Evolutionary conservation across 306 rosid species (phyloP), one percentile per base, ranked within the genome.

Genomic region (Cicer cuneatum): DNA sequence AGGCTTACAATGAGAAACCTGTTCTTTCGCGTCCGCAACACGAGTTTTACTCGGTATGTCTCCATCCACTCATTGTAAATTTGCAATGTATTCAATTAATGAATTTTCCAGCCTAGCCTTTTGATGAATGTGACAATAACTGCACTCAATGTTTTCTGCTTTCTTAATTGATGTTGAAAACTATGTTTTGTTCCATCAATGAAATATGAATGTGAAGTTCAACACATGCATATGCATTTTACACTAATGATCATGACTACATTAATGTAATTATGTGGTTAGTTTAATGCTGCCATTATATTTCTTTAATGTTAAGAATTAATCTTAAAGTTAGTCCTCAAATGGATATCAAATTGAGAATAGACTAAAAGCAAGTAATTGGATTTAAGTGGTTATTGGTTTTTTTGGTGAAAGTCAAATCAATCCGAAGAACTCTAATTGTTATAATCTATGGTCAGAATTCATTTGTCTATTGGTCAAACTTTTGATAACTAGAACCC

Each of bases 1-100:
- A 92, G 82, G 98, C 99, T 76, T 95, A 95, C 85, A 95, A 95
- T 76, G 99, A 95, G 78, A 95, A 95, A 78, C 99, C 99, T 4
- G 99, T 95, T 63, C 98, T 95, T 78, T 95, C 99, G 1, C 99
- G 99, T 60, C 99, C 99, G 52, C 99, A 95, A 70, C 99, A 95
- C 7, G 90, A 90, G 86, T 95, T 95, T 85, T 91, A 89, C 84
- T 45, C 61, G 14, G 99, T 95, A 79, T 73, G 92, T 70, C 64
- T 52, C 61, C 3, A 7, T 74, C 40, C 39, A 43, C 76, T 60
- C 33, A 24, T 29, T 12, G 19, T 51, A 46, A 80, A 45, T 7
- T 13, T 42, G 14, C 5, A 42, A 42, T 37, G n/a, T 16, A 33
- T 41, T 64, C 63, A 29, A 12, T 43, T 21, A 41, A 42, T 66